Conservation (phyloP, 73 alveolate species). For the Urostyla sp. region DNA sequence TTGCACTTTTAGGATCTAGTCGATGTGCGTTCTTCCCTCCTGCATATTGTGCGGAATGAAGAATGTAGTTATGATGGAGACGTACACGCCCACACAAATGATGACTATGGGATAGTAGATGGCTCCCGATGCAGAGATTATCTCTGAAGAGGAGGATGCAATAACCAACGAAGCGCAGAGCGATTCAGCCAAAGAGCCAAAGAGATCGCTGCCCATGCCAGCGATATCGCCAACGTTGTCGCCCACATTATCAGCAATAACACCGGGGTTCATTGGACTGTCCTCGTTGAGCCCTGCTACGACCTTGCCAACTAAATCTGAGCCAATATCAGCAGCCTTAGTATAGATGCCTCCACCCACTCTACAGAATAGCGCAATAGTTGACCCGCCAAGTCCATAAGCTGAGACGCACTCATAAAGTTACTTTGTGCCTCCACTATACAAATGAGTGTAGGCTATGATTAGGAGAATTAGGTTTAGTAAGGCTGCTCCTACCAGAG, state of each 20-base stretch:
- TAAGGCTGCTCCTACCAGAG: conserved; percentile 78
- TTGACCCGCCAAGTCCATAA: conserved; percentile 96
- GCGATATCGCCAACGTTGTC: conserved; percentile 95
- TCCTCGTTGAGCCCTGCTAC: conserved; percentile 89
- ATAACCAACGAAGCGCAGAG: conserved; percentile 96
- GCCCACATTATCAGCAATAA: conserved; percentile 96
- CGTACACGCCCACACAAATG: conserved; percentile 85
- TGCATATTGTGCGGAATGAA: conserved; percentile 58
- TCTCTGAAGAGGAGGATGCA: conserved; percentile 83
- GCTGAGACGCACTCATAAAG: conserved; percentile 91
- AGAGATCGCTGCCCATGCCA: conserved; percentile 83
- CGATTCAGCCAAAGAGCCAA: conserved; percentile 97
- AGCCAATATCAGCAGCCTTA: conserved; percentile 98
- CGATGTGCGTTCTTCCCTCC: conserved; percentile 59
- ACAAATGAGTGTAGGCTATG: conserved; percentile 70
- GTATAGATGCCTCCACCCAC: conserved; percentile 99
- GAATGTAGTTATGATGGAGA: conserved; percentile 77
- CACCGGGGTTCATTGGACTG: conserved; percentile 90
- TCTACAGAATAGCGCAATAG: conserved; percentile 96
- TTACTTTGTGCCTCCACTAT: conserved; percentile 58
- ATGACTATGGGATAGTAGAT: conserved; percentile 86
- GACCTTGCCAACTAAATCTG: conserved; percentile 96
- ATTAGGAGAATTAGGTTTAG: conserved; percentile 64
- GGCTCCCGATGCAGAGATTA: conserved; percentile 61
- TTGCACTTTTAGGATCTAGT: conserved; percentile 66